Percentiles rank a stretch among this genome's conserved stretches.
These are phyloP conservation scores for Leccinum pellstonianum DNA, from an alignment of 768 basidiomycete species.

Conservation along the genomic window DNA sequence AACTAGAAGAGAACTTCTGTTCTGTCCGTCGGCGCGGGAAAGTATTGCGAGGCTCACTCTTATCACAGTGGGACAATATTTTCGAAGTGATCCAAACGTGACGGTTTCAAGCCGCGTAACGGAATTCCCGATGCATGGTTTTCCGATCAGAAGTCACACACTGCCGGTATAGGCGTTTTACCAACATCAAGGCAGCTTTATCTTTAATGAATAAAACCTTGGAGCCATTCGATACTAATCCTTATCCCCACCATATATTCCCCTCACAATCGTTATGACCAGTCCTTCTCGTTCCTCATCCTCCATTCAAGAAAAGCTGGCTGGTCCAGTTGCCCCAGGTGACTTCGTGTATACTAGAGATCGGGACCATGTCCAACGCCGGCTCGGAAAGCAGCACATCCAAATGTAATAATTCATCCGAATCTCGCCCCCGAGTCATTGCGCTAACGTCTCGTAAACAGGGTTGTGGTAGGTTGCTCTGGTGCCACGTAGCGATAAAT, in stretches of 20 bases:
- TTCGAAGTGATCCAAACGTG: neutral
- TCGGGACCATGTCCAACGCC: constrained; percentile 22
- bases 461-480: constrained; percentile 22
- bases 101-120: neutral
- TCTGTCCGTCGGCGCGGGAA: neutral
- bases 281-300: neutral
- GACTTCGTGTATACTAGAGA: constrained; percentile 17
- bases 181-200: neutral
- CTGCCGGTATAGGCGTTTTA: neutral
- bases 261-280: neutral
- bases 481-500: neutral
- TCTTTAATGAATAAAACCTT: neutral
- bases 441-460: constrained; percentile 7
- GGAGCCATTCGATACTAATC: neutral
- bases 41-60: neutral
- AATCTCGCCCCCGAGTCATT: neutral
- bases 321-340: neutral
- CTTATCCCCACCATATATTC: neutral
- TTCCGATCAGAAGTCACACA: too few relatives aligned
- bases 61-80: neutral
- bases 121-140: neutral
- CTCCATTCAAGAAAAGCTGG: constrained; percentile 1
- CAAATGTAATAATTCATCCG: constrained; percentile 14
- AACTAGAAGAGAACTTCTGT: neutral
- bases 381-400: constrained; percentile 22